Base-by-base conservation (phyloP, 257 asterid species). In the Solanum piurae region DNA sequence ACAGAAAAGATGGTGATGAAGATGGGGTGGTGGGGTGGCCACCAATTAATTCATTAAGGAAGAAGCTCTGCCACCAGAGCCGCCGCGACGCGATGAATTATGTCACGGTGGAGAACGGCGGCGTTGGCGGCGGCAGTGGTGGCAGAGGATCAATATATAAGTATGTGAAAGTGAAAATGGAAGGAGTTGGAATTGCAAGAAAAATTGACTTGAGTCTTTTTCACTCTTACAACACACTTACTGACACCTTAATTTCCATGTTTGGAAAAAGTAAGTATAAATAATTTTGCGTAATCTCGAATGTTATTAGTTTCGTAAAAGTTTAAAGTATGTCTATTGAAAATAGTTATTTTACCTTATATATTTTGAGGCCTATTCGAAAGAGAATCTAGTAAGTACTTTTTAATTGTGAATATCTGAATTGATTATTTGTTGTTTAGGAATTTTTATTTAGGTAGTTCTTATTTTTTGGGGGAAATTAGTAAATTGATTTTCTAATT, bases 101-200 rank as follows among this genome's bases (percentile, higher is more conserved):
- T 69, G 94, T 93, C 20, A 87, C 68, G 34, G 95, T 93, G 38
- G 90, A 91, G 88, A 91, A 93, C 33, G 86, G 88, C 7, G 93
- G 92, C 31, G 69, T 68, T 74, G 88, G 87, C 12, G 25, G 64
- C n/a, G 87, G 89, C 6, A 14, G 33, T 13, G 83, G 83, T 9
- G 37, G 42, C 44, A 83, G 91, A 85, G 69, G 90, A 25, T 83
- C 83, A 33, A 90, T 82, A 29, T 92, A 92, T 7, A 86, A 36
- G 92, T 92, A 87, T 25, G 95, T 95, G 79, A 95, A 95, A 85
- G 98, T 94, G 90, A 94, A 92, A 87, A 95, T 95, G 97, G 97
- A 95, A 60, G 97, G 98, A 7, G 88, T 93, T 16, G 98, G 95
- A 74, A 94, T 95, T 58, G 92, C 90, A 23, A 94, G 98, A 77